phyloP scores from a whole-genome alignment of 176 grass and related monocot species.

The Carex scoparia region DNA sequence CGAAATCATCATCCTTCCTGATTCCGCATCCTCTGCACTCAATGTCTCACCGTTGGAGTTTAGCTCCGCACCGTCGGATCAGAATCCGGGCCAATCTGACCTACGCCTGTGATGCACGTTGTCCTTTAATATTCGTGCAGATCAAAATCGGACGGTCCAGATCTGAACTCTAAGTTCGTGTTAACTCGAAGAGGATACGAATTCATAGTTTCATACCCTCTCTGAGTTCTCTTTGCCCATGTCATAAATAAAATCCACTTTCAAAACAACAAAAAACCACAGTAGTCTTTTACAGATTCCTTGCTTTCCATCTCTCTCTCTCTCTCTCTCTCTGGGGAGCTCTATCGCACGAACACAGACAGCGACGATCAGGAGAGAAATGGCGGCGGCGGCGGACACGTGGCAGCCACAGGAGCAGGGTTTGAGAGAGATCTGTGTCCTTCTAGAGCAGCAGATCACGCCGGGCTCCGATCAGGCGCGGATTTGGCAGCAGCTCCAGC shows the following conservation, averaged over 20 bases:
- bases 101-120: too few relatives aligned
- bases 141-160: too few relatives aligned
- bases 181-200: too few relatives aligned
- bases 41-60: too few relatives aligned
- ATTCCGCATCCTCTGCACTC: too few relatives aligned
- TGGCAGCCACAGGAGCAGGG: conserved; percentile 98
- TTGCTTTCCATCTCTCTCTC: neutral
- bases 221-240: neutral
- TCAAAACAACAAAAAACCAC: neutral
- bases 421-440: conserved; percentile 82
- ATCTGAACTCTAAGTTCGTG: too few relatives aligned
- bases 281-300: neutral
- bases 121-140: too few relatives aligned
- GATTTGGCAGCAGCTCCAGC: conserved; percentile 94
- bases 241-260: conserved; percentile 11
- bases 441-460: conserved; percentile 92
- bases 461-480: conserved; percentile 79
- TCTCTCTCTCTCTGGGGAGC: neutral
- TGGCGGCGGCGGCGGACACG: conserved; percentile 39
- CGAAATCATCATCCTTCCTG: neutral
- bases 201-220: neutral
- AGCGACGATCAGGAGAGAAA: neutral
- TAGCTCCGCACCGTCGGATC: too few relatives aligned
- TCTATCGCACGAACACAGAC: conserved; percentile 14
- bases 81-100: too few relatives aligned